Percentiles rank a stretch among this genome's conserved stretches.
Conservation (phyloP, 352 stramenopile species). For the Globisporangium takayamanum region DNA sequence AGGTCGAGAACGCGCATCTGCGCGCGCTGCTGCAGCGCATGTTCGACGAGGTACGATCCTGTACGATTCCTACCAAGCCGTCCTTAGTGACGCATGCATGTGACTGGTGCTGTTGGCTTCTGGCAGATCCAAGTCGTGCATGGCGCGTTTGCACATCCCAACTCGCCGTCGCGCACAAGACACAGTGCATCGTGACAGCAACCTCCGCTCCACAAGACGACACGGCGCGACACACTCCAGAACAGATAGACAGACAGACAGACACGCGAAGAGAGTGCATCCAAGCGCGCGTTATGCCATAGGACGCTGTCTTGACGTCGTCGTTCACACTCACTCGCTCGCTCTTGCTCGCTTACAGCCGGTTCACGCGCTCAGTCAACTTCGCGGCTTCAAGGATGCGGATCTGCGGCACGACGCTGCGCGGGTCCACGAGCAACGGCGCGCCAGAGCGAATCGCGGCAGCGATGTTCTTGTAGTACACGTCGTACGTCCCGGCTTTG, state of each 20-base stretch:
- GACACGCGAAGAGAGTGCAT: background rate
- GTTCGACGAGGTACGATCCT: slow-evolving; percentile 18
- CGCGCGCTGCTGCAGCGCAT: slow-evolving; percentile 28
- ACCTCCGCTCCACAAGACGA: background rate
- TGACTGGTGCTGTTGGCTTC: background rate
- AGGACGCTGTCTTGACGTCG: background rate
- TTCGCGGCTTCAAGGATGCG: slow-evolving; percentile 69
- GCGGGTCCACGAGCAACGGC: slow-evolving; percentile 43
- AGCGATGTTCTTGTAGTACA: slow-evolving; percentile 70
- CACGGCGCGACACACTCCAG: background rate
- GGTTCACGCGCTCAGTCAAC: slow-evolving; percentile 36
- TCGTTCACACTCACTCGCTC: background rate
- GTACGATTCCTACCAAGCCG: background rate
- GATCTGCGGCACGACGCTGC: slow-evolving; percentile 52
- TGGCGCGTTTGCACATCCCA: background rate
- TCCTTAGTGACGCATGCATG: background rate
- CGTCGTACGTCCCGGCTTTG: slow-evolving; percentile 43
- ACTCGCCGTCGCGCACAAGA: background rate
- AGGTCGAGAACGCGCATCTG: slow-evolving; percentile 27
- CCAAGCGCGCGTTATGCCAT: background rate
- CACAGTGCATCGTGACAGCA: background rate
- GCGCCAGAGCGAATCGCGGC: slow-evolving; percentile 45
- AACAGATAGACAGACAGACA: background rate
- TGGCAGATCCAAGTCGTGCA: background rate
- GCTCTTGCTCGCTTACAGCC: background rate